A percentile compares a stretch with the other conserved stretches of the same genome.
Evolutionary conservation across 2,329 filamentous ascomycete species (phyloP).

Genomic region (Trichophyton schoenleinii): DNA sequence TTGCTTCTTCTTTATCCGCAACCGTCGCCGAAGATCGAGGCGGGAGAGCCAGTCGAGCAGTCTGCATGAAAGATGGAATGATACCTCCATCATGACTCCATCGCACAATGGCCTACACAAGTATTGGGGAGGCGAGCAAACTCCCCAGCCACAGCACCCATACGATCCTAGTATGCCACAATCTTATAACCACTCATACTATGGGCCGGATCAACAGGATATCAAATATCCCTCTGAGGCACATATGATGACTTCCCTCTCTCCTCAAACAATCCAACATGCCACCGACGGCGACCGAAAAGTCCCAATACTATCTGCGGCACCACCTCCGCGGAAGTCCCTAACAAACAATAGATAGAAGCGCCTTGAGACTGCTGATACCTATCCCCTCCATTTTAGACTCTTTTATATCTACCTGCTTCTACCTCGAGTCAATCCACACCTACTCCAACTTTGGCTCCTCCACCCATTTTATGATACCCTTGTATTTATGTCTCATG

Average conservation of each 20-base stretch:
- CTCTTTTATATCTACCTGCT: not conserved
- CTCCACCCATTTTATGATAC: not conserved
- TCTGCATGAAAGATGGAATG: slow-evolving; percentile 26
- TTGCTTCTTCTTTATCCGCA: slow-evolving; percentile 33
- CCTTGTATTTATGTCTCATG: not conserved
- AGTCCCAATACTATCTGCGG: slow-evolving; percentile 12
- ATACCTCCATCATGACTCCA: slow-evolving; percentile 22
- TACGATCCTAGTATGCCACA: not conserved
- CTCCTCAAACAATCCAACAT: slow-evolving; percentile 6
- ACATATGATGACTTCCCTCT: slow-evolving; percentile 8
- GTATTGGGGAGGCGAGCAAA: slow-evolving; percentile 16
- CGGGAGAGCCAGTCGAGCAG: slow-evolving; percentile 18
- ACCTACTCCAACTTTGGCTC: not conserved
- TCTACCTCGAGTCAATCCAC: not conserved
- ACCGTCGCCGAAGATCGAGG: slow-evolving; percentile 27
- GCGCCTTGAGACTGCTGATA: not conserved
- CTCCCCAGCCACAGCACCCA: slow-evolving; percentile 1
- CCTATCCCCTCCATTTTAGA: not conserved
- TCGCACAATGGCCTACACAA: slow-evolving; percentile 13
- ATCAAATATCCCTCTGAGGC: slow-evolving; percentile 12
- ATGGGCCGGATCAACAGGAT: slow-evolving; percentile 6
- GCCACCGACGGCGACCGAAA: slow-evolving; percentile 5
- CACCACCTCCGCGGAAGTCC: slow-evolving; percentile 10
- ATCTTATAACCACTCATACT: slow-evolving; percentile 1
- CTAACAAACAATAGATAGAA: not conserved